Evolutionary conservation across 352 stramenopile genomes (phyloP), one percentile per base, ranked within the genome.

Genomic region (Phytopythium helicoides): DNA sequence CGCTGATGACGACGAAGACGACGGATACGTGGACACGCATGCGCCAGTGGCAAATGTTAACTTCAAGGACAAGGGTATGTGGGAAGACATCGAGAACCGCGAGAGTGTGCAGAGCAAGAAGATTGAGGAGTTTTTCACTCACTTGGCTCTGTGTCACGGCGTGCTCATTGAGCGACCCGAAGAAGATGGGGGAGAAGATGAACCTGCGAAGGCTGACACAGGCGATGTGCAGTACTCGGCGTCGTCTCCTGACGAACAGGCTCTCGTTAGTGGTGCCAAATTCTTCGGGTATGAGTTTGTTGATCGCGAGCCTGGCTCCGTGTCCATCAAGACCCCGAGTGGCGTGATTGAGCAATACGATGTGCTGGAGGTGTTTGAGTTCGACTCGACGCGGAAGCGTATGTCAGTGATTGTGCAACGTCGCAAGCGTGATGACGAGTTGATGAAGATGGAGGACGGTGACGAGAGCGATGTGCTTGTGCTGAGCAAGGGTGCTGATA

Each of bases 131-230:
- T 97, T 97, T 54, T 92, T 94, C 54, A 86, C 67, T 2, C 71
- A 94, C 55, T 52, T 98, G 44, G 89, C 87, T 16, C 58, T 98
- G 14, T 98, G 92, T 40, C 93, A 99, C 71, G 98, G 95, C 45
- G 96, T 99, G 21, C 78, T 99, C 18, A 95, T 98, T 18, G 97
- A 99, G 56, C 91, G 88, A 26, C 58, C 75, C 6, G 68, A 73
- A 54, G 54, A 69, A 14, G 54, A 68, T 35, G 9, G 6, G 8
- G 2, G 31, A 7, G 46, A 21, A 11, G 46, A 34, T 18, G 46
- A 52, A 12, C 10, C 18, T 16, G 28, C 21, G 33, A 3, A 4
- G 16, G 4, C 6, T 6, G 35, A 10, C 14, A 62, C 23, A 31
- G 26, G 52, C 9, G 46, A 52, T 10, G 71, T 87, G 34, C 57